A percentile compares a stretch with the other conserved stretches of the same genome.
These are phyloP conservation scores for Hysterium pulicare DNA, from an alignment of 2,329 filamentous ascomycete genomes.

Conservation along the genomic window DNA sequence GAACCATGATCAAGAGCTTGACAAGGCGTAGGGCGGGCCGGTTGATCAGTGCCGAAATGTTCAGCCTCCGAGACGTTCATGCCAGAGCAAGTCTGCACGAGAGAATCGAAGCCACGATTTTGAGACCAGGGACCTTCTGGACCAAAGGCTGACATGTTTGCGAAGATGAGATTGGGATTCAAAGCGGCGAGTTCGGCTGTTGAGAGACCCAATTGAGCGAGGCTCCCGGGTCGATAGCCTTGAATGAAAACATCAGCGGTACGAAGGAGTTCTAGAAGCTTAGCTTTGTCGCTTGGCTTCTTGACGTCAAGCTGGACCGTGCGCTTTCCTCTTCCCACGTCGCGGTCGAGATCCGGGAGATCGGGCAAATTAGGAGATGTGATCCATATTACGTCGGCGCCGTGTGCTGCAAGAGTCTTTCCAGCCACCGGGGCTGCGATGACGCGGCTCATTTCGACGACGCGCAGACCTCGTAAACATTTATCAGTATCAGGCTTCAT, in stretches of 20 bases:
- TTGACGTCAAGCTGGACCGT: constrained; percentile 49
- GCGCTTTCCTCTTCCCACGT: constrained; percentile 48
- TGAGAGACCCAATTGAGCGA: constrained; percentile 44
- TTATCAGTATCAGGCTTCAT: constrained; percentile 12
- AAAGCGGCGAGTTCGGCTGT: constrained; percentile 35
- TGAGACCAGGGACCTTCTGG: constrained; percentile 45
- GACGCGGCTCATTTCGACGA: constrained; percentile 41
- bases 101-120: constrained; percentile 54
- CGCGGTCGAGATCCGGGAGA: constrained; percentile 38
- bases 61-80: constrained; percentile 56
- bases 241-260: constrained; percentile 55
- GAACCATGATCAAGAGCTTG: constrained; percentile 57
- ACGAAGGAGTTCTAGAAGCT: constrained; percentile 42
- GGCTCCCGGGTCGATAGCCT: constrained; percentile 50
- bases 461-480: constrained; percentile 41
- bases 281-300: constrained; percentile 37
- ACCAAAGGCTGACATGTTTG: constrained; percentile 54
- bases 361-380: constrained; percentile 44
- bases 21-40: constrained; percentile 47
- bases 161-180: constrained; percentile 48
- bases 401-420: constrained; percentile 42
- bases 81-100: constrained; percentile 55
- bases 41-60: constrained; percentile 39
- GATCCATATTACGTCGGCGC: constrained; percentile 47
- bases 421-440: constrained; percentile 46